Evolutionary conservation across 176 grass and related monocot genomes (phyloP).

Genomic region (Zoysia pacifica): DNA sequence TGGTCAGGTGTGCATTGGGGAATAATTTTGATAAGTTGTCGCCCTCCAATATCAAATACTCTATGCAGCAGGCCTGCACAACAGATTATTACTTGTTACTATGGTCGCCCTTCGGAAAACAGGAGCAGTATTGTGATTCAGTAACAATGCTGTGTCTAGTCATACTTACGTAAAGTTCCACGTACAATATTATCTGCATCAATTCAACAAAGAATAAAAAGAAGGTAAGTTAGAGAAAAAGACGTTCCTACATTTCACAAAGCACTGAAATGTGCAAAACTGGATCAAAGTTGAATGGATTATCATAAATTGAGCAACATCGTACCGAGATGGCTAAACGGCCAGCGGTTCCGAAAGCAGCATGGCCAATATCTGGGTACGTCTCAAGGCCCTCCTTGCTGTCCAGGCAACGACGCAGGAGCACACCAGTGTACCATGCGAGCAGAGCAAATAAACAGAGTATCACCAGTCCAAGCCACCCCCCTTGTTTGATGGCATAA

Average conservation of each 20-base stretch:
- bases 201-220: conserved; percentile 16
- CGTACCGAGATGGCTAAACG: conserved; percentile 79
- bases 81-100: background rate
- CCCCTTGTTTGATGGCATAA: conserved; percentile 82
- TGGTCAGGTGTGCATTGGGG: conserved; percentile 65
- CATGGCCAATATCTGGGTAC: conserved; percentile 93
- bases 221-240: conserved; percentile 26
- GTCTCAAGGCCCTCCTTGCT: conserved; percentile 76
- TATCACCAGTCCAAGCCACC: conserved; percentile 71
- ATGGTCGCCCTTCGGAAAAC: background rate
- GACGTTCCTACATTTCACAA: background rate
- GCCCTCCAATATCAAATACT: conserved; percentile 92
- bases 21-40: conserved; percentile 90
- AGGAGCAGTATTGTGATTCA: background rate
- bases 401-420: conserved; percentile 80
- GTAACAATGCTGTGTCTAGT: background rate
- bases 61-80: conserved; percentile 89
- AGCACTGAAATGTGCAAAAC: conserved; percentile 10
- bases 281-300: background rate
- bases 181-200: conserved; percentile 80
- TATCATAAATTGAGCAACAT: background rate
- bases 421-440: conserved; percentile 81
- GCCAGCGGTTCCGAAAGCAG: conserved; percentile 75
- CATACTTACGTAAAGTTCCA: conserved; percentile 86
- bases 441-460: conserved; percentile 67